phyloP scores from a whole-genome alignment of 2,329 filamentous ascomycete species.

The Aspergillus persii region DNA sequence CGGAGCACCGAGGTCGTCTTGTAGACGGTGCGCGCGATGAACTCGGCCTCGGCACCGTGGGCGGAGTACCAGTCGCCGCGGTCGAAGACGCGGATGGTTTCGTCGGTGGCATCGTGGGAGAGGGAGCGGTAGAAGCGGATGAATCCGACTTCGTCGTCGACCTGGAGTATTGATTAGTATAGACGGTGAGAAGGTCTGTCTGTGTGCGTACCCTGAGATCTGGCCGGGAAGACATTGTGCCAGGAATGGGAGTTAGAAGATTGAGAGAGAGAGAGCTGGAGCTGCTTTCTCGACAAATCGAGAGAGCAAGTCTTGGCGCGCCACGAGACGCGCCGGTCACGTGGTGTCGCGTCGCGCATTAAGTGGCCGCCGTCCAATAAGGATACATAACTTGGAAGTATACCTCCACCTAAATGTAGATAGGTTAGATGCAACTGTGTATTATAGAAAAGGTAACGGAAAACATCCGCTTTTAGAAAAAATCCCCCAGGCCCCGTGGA shows the following conservation, averaged over 20 bases:
- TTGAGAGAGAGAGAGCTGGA: neutral
- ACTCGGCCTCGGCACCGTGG: constrained; percentile 47
- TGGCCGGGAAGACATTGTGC: constrained; percentile 66
- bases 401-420: too few species aligned
- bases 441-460: too few species aligned
- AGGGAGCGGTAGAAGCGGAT: constrained; percentile 95
- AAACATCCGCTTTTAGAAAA: too few species aligned
- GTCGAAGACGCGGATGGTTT: constrained; percentile 85
- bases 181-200: neutral
- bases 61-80: constrained; percentile 91
- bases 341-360: constrained; percentile 36
- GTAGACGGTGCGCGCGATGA: constrained; percentile 69
- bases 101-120: constrained; percentile 59
- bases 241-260: constrained; percentile 10
- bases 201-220: constrained; percentile 61
- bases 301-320: neutral
- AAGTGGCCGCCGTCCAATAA: constrained; percentile 17
- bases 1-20: constrained; percentile 95
- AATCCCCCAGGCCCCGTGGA: too few species aligned
- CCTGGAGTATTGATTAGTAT: constrained; percentile 48
- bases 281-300: constrained; percentile 4
- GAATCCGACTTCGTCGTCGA: constrained; percentile 96
- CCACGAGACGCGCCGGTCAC: constrained; percentile 29
- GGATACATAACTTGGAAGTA: too few species aligned
- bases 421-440: too few species aligned